Percentiles rank a stretch among this genome's conserved stretches.
Evolutionary conservation across 176 grass and related monocot genomes (phyloP).

Genomic region (Oryza punctata): DNA sequence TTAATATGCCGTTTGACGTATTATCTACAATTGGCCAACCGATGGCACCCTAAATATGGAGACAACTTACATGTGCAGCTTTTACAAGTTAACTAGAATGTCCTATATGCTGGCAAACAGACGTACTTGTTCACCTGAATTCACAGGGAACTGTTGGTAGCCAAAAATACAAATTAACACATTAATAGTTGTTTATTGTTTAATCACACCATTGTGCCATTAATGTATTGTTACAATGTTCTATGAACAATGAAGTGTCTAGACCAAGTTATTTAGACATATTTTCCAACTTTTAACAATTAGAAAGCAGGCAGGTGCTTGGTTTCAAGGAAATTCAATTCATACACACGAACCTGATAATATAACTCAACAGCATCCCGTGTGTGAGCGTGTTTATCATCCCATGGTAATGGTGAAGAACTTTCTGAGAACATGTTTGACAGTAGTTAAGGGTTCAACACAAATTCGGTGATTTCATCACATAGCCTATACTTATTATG

Average conservation of each 20-base stretch:
- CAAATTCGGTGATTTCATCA: neutral
- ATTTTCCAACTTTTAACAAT: neutral
- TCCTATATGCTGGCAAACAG: neutral
- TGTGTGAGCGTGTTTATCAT: conserved; percentile 72
- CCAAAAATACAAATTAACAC: neutral
- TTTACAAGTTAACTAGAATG: neutral
- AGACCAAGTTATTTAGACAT: neutral
- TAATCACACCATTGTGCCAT: neutral
- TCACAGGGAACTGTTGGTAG: neutral
- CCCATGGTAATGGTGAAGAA: conserved; percentile 84
- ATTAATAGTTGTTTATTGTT: neutral
- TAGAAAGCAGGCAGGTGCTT: neutral
- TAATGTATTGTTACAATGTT: neutral
- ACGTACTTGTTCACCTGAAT: neutral
- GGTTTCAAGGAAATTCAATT: conserved; percentile 17
- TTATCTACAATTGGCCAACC: no score
- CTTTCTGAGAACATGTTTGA: conserved; percentile 84
- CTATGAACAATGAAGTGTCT: neutral
- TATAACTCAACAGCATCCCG: conserved; percentile 81
- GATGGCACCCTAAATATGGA: no score
- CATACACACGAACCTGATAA: conserved; percentile 62
- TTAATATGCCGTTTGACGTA: no score
- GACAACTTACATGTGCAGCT: neutral
- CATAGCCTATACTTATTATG: neutral
- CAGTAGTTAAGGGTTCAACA: conserved; percentile 48